Percentiles rank a stretch among this genome's conserved stretches.
phyloP scores from a whole-genome alignment of 2,329 filamentous ascomycete genomes.

The Pseudogymnoascus sp. region DNA sequence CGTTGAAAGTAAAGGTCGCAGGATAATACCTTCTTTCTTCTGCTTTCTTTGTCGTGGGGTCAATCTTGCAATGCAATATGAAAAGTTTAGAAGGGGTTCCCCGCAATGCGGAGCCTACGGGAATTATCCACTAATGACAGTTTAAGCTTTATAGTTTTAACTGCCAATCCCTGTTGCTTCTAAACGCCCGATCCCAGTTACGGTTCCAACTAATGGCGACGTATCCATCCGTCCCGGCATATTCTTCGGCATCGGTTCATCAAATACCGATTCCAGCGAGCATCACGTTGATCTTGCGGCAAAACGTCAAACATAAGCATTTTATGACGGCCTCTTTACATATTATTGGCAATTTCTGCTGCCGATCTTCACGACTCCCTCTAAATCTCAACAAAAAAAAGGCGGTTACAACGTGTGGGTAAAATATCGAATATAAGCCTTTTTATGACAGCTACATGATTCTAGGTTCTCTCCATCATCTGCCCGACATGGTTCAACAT shows the following conservation, averaged over 20 bases:
- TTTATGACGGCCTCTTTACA: background rate
- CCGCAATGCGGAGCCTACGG: background rate
- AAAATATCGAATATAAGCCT: constrained; percentile 10
- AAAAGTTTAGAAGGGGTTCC: background rate
- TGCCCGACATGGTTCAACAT: constrained; percentile 4
- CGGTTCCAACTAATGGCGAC: background rate
- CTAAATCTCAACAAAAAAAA: background rate
- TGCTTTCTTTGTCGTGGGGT: background rate
- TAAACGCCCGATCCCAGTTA: background rate
- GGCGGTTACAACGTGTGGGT: background rate
- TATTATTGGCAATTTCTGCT: background rate
- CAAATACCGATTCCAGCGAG: background rate
- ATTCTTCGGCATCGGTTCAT: constrained; percentile 2
- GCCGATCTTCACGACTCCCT: background rate
- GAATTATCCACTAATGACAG: constrained; percentile 9
- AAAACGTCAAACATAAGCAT: background rate
- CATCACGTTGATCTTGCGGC: background rate
- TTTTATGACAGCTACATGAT: constrained; percentile 3
- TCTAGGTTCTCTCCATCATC: constrained; percentile 4
- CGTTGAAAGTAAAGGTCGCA: background rate
- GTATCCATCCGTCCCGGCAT: background rate
- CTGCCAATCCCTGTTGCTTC: constrained; percentile 7
- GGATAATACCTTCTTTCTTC: background rate
- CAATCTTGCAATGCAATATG: background rate
- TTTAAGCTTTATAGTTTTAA: constrained; percentile 9